Percentiles rank a stretch among this genome's conserved stretches.
These are phyloP conservation scores for Hypomontagnella monticulosa DNA, from an alignment of 495 filamentous ascomycete genomes.

Conservation along the genomic window DNA sequence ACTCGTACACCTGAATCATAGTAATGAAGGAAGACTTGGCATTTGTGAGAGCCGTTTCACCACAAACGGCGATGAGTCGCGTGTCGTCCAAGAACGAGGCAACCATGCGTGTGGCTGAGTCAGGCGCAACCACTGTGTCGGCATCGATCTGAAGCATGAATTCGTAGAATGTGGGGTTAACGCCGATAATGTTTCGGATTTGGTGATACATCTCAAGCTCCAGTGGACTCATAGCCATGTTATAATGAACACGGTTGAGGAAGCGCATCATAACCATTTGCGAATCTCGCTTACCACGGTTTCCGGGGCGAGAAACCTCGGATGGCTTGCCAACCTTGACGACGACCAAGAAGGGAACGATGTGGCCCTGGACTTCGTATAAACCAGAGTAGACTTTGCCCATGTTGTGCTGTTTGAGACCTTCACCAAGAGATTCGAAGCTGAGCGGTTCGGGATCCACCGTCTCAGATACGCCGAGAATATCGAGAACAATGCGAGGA, in stretches of 20 bases:
- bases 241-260: constrained; percentile 97
- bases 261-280: constrained; percentile 99
- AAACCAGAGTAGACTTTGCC: constrained; percentile 97
- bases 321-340: constrained; percentile 98
- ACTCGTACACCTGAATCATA: constrained; percentile 99
- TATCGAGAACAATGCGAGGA: constrained; percentile 95
- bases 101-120: constrained; percentile 93
- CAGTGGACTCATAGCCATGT: constrained; percentile 91
- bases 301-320: constrained; percentile 94
- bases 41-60: constrained; percentile 93
- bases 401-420: constrained; percentile 98
- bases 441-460: constrained; percentile 97
- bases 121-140: constrained; percentile 91
- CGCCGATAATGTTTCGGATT: constrained; percentile 98
- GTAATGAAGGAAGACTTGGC: constrained; percentile 92
- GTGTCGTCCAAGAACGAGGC: constrained; percentile 91
- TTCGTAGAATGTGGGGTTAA: constrained; percentile 98
- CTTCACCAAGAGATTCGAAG: constrained; percentile 96
- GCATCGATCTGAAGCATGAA: constrained; percentile 97
- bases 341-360: constrained; percentile 96
- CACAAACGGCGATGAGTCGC: constrained; percentile 89
- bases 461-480: constrained; percentile 90
- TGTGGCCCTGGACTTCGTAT: constrained; percentile 97
- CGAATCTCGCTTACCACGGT: constrained; percentile 98
- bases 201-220: constrained; percentile 99